Evolutionary conservation across 1,284 basidiomycete genomes (phyloP), one percentile per base, ranked within the genome.

Genomic region (Schizopora paradoxa): DNA sequence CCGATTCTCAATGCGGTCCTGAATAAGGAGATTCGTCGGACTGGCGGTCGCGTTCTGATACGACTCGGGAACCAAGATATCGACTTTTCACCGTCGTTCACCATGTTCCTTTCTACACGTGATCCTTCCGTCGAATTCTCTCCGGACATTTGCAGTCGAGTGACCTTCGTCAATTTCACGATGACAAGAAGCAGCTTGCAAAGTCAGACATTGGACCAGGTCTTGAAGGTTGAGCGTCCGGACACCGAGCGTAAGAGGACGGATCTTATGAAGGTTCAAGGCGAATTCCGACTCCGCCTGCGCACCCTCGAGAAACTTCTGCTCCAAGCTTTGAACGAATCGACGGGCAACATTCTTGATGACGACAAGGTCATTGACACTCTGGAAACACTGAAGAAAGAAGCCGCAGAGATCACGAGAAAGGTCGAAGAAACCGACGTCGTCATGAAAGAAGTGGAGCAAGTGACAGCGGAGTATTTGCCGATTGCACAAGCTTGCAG

Each of bases 91-190:
- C 96, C 97, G 2, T 86, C 94, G 8, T 99, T 99, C 74, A 95
- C 91, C 7, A 95, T 99, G 91, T 99, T 99, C 79, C 75, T 99
- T 40, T 91, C 96, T 2, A 99, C 96, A 6, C 77, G 95, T 19
- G 94, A 99, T 65, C 94, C 97, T 1, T 95, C 93, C 0, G 88
- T 97, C 52, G 93, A 97, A 59, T 97, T 99, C 67, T 91, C 95
- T 16, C 93, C 96, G 1, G 95, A 99, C 63, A 93, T 99, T 52
- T 99, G 95, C 74, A 96, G 92, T 70, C 83, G 96, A 49, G 96
- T 99, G 28, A 96, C 95, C 0, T 97, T 99, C 61, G 95, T 99
- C 72, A 99, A 99, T 73, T 99, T 99, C 67, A 99, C 95, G 13
- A 99, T 99, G 91, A 99, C 96, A 0, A 80, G 94, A 49, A 92